phyloP scores from a whole-genome alignment of 2,329 filamentous ascomycete species.

The Xylariaceae sp. region DNA sequence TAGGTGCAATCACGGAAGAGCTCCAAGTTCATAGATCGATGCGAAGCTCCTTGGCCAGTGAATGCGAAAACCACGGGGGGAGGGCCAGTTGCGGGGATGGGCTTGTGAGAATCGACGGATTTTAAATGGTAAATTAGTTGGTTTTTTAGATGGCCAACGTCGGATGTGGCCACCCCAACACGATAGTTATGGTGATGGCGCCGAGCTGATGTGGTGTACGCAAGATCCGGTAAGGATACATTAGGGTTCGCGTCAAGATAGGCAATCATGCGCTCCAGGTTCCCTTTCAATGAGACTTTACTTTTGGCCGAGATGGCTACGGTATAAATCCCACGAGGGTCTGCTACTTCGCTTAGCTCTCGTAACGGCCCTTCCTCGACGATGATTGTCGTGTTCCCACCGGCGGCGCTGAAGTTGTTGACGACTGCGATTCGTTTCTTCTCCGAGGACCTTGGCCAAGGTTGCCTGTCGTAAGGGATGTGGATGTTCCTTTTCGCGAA shows the following conservation, averaged over 20 bases:
- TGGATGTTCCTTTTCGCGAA: conserved; percentile 48
- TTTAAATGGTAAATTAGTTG: conserved; percentile 45
- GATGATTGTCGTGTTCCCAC: conserved; percentile 52
- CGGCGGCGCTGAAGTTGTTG: conserved; percentile 62
- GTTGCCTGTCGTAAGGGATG: conserved; percentile 48
- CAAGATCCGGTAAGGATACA: conserved; percentile 58
- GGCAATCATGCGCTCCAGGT: conserved; percentile 57
- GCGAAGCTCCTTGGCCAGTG: conserved; percentile 31
- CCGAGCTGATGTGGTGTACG: conserved; percentile 71
- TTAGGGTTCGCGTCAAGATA: conserved; percentile 56
- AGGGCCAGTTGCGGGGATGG: conserved; percentile 30
- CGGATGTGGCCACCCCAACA: conserved; percentile 35
- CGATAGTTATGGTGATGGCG: conserved; percentile 63
- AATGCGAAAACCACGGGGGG: conserved; percentile 41
- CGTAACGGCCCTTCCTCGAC: conserved; percentile 33
- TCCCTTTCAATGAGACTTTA: conserved; percentile 60
- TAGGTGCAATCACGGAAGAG: conserved; percentile 5
- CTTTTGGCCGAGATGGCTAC: conserved; percentile 61
- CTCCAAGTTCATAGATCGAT: neutral
- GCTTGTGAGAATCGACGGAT: conserved; percentile 4
- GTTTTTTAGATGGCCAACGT: conserved; percentile 1
- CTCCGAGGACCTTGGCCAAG: conserved; percentile 33
- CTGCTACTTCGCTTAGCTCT: neutral
- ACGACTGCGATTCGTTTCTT: conserved; percentile 35
- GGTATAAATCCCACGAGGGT: conserved; percentile 56